Percentiles rank a stretch among this genome's conserved stretches.
Evolutionary conservation across 352 stramenopile genomes (phyloP).

Genomic region (Thalassiosira exigua): DNA sequence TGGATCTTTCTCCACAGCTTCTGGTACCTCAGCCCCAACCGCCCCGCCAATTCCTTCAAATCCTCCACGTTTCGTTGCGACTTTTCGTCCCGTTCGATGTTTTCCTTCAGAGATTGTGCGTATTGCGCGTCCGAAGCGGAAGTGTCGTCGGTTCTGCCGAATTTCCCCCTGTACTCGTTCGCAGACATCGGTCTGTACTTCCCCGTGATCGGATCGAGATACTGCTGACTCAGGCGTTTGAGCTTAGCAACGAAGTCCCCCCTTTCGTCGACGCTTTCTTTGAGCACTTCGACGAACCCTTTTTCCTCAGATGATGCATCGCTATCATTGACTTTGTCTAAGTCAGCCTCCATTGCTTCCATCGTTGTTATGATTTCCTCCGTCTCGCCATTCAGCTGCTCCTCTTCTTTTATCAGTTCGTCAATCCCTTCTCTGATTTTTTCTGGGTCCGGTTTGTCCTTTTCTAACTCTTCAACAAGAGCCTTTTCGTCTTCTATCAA

Average conservation of each 20-base stretch:
- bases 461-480: conserved; percentile 47
- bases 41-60: too few relatives aligned
- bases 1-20: too few relatives aligned
- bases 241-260: conserved; percentile 50
- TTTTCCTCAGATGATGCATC: conserved; percentile 9
- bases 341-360: conserved; percentile 50
- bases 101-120: too few relatives aligned
- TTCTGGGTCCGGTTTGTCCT: conserved; percentile 35
- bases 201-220: conserved; percentile 49
- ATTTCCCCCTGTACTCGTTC: conserved; percentile 41
- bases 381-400: conserved; percentile 50
- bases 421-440: conserved; percentile 38
- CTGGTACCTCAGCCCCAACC: too few relatives aligned
- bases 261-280: conserved; percentile 46
- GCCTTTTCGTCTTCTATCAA: conserved; percentile 43
- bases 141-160: too few relatives aligned
- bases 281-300: conserved; percentile 47
- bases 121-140: too few relatives aligned
- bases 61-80: too few relatives aligned
- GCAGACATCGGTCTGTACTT: conserved; percentile 52
- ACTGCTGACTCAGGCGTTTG: conserved; percentile 43
- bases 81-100: too few relatives aligned
- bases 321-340: not conserved
- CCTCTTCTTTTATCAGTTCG: conserved; percentile 43
- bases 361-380: conserved; percentile 53